phyloP scores from a whole-genome alignment of 345 rosid species.

The Populus davidiana region DNA sequence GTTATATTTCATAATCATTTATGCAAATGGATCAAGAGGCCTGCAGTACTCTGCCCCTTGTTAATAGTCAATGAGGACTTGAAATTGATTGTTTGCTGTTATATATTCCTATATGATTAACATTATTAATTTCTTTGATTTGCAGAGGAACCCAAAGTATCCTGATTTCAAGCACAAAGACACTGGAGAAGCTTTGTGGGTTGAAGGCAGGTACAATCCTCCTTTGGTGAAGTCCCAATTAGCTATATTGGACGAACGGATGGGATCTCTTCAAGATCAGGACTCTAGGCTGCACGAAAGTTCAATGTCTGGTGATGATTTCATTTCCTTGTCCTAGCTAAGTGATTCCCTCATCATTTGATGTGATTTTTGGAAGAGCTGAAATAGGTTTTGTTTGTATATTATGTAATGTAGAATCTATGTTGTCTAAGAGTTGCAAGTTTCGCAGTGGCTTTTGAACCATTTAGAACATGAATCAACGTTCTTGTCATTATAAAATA shows the following conservation, averaged over 20 bases:
- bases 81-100: background rate
- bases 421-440: background rate
- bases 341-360: background rate
- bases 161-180: constrained; percentile 77
- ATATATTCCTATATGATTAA: background rate
- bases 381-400: background rate
- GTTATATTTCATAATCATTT: background rate
- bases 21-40: background rate
- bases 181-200: constrained; percentile 69
- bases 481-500: background rate
- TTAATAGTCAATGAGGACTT: background rate
- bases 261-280: constrained; percentile 33
- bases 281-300: constrained; percentile 28
- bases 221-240: constrained; percentile 60
- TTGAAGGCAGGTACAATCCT: constrained; percentile 59
- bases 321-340: constrained; percentile 22
- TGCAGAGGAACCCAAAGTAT: constrained; percentile 57
- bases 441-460: background rate
- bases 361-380: constrained; percentile 3
- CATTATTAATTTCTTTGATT: background rate
- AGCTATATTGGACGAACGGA: constrained; percentile 42
- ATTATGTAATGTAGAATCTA: background rate
- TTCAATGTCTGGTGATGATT: constrained; percentile 34
- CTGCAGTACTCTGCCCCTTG: background rate
- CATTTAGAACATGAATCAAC: background rate